These are phyloP conservation scores for Saccharomyces hybrid DNA, from an alignment of 1,139 yeast genomes.

Conservation along the genomic window DNA sequence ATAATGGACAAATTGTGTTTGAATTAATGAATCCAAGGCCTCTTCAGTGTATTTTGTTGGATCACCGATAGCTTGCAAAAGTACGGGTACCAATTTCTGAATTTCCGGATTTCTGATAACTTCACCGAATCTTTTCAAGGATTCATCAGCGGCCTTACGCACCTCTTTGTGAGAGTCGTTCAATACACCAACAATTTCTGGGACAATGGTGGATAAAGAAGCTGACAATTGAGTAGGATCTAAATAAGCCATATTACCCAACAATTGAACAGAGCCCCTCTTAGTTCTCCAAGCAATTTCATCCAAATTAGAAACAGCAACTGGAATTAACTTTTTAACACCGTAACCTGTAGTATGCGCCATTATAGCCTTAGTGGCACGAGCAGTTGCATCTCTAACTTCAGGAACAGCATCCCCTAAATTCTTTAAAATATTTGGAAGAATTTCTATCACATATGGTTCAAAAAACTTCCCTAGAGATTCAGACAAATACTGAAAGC, in stretches of 20 bases:
- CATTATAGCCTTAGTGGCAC: slow-evolving; percentile 86
- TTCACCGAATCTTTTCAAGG: slow-evolving; percentile 88
- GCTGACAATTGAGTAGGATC: slow-evolving; percentile 92
- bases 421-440: slow-evolving; percentile 72
- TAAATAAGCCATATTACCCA: slow-evolving; percentile 96
- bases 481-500: slow-evolving; percentile 76
- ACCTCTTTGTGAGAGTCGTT: slow-evolving; percentile 96
- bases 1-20: slow-evolving; percentile 92
- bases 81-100: slow-evolving; percentile 78
- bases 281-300: slow-evolving; percentile 95
- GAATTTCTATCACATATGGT: slow-evolving; percentile 84
- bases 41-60: slow-evolving; percentile 84
- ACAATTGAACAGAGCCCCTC: slow-evolving; percentile 90
- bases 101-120: slow-evolving; percentile 97
- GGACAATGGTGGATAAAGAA: slow-evolving; percentile 82
- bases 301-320: slow-evolving; percentile 78
- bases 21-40: slow-evolving; percentile 79
- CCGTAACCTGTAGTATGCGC: slow-evolving; percentile 87
- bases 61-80: slow-evolving; percentile 90
- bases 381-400: slow-evolving; percentile 83
- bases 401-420: slow-evolving; percentile 81
- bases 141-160: slow-evolving; percentile 85
- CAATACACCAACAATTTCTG: slow-evolving; percentile 91
- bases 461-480: slow-evolving; percentile 73
- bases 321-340: slow-evolving; percentile 82